Evolutionary conservation across 768 basidiomycete species (phyloP), one percentile per base, ranked within the genome.

Genomic region (Hebeloma cylindrosporum): DNA sequence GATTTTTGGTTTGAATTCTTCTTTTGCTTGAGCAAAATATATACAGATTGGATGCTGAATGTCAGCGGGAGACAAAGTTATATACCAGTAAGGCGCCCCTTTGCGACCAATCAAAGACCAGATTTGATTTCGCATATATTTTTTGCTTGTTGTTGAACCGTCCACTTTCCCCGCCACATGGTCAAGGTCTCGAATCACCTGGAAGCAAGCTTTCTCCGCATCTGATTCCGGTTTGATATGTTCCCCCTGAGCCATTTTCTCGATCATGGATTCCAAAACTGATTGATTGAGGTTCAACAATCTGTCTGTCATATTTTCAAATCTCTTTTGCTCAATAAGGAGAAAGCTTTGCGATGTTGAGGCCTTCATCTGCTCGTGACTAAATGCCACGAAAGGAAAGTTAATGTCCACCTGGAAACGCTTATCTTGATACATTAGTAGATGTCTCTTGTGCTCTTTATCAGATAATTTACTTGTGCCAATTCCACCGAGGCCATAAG

Each of bases 391-490:
- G 23, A 73, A 63, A 0, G 65, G 60, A 49, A 70, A 76, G 28
- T 57, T 51, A 1, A 45, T 8, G 46, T 73, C 69, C 3, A 22
- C 31, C 47, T 47, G 73, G 69, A 57, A 68, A 72, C 61, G 41
- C 16, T 69, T 67, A 36, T 73, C 71, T 51, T 68, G 60, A 45
- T 71, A 74, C 63, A 66, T 61, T 5, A 72, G 30, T 2, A 63
- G 35, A n/a, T 48, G 28, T 37, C 36, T 31, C 48, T 64, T 65
- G 43, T 69, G 65, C 7, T n/a, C 45, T 9, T 23, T 33, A 20
- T 53, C 48, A 17, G 59, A 53, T 32, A 54, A n/a, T 10, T 20
- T 30, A 4, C 17, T 40, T 16, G 36, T 22, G 17, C 63, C 63
- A 16, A 65, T 52, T 3, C 61, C 54, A 13, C 66, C 66, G 16